Evolutionary conservation across 805 yeast species (phyloP).

Genomic region (Schizosaccharomyces octosporus): DNA sequence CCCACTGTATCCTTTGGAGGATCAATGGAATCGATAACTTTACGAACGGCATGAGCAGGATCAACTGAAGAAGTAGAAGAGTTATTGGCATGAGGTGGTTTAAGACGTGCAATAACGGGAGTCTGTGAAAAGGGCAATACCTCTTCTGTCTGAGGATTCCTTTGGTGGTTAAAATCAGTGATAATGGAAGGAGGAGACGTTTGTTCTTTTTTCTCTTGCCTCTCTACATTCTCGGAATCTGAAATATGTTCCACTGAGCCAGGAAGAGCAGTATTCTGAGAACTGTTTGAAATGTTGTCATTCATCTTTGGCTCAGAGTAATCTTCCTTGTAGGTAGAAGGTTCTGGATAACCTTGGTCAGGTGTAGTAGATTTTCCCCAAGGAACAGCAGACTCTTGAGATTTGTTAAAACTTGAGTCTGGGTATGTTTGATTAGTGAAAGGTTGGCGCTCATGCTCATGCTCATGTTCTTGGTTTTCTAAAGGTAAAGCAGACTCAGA

Average conservation of each 20-base stretch:
- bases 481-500: too few relatives aligned
- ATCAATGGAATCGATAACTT: neutral
- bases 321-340: too few relatives aligned
- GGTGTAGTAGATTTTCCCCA: too few relatives aligned
- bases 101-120: neutral
- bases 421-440: too few relatives aligned
- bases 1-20: neutral
- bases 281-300: too few relatives aligned
- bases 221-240: neutral
- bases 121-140: neutral
- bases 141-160: neutral
- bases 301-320: too few relatives aligned
- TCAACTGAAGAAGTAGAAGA: slow-evolving; percentile 3
- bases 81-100: neutral
- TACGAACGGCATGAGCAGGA: slow-evolving; percentile 3
- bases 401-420: too few relatives aligned
- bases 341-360: too few relatives aligned
- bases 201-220: neutral
- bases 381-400: too few relatives aligned
- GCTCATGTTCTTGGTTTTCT: too few relatives aligned
- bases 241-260: neutral
- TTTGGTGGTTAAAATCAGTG: neutral
- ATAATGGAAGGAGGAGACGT: neutral
- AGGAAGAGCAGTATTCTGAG: too few relatives aligned
- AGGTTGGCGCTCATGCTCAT: too few relatives aligned